Conservation (phyloP, 345 rosid genomes). For the Syzygium aqueum region DNA sequence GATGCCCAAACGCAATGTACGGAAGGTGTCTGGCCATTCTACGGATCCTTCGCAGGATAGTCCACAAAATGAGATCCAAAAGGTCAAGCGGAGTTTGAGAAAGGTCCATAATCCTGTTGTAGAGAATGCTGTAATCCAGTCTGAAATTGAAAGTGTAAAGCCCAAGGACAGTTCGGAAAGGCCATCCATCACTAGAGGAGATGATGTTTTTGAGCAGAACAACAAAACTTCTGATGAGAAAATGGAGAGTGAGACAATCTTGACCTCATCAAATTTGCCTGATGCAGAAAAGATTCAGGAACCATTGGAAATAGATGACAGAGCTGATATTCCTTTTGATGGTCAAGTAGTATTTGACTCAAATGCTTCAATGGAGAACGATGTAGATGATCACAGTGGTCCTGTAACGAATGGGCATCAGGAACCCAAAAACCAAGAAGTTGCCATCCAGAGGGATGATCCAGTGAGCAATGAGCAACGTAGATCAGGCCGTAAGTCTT, state of each 20-base stretch:
- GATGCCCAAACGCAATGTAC: conserved; percentile 56
- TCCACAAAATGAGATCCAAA: conserved; percentile 82
- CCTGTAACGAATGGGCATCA: conserved; percentile 34
- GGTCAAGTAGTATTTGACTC: conserved; percentile 27
- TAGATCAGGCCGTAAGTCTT: conserved; percentile 43
- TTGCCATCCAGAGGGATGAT: conserved; percentile 30
- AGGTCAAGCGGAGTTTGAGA: conserved; percentile 84
- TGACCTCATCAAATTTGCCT: conserved; percentile 3
- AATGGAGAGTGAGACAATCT: conserved; percentile 12
- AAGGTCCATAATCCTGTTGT: conserved; percentile 68
- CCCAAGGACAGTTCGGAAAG: conserved; percentile 37
- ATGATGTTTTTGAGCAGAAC: conserved; percentile 21
- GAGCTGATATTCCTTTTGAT: conserved; percentile 15
- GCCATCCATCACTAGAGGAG: conserved; percentile 17
- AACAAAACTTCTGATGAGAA: conserved; percentile 18
- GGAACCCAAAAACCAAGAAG: conserved; percentile 6
- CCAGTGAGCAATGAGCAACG: conserved; percentile 31
- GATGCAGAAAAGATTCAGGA: conserved; percentile 16
- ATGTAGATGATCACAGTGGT: conserved; percentile 27
- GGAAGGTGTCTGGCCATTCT: conserved; percentile 50
- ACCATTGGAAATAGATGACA: conserved; percentile 26
- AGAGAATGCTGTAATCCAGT: conserved; percentile 39
- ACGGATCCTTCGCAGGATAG: conserved; percentile 53
- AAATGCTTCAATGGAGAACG: conserved; percentile 21
- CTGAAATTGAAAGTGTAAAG: conserved; percentile 29